A percentile compares a stretch with the other conserved stretches of the same genome.
phyloP scores from a whole-genome alignment of 2,329 filamentous ascomycete genomes.

The Chalaropsis ovoidea region DNA sequence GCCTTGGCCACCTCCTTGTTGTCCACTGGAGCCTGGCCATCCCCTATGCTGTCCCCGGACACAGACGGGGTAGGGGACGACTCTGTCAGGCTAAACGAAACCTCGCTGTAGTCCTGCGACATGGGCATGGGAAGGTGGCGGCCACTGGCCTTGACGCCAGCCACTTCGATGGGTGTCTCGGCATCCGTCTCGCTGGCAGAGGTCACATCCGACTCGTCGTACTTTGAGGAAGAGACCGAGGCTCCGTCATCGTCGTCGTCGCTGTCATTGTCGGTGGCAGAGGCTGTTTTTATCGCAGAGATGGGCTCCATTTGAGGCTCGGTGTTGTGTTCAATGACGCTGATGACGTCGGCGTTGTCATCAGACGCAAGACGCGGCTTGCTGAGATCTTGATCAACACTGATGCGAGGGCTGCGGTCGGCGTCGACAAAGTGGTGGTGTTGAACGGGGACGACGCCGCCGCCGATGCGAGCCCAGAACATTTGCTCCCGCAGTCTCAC shows the following conservation, averaged over 20 bases:
- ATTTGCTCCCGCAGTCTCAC: conserved; percentile 83
- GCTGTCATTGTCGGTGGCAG: not conserved
- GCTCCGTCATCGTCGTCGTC: conserved; percentile 10
- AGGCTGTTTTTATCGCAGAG: not conserved
- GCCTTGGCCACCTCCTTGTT: not conserved
- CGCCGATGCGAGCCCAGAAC: conserved; percentile 92
- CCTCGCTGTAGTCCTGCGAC: conserved; percentile 22
- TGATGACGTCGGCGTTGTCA: conserved; percentile 5
- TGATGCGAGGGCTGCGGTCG: conserved; percentile 31
- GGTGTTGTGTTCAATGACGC: conserved; percentile 9
- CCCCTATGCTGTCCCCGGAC: not conserved
- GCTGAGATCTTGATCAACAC: conserved; percentile 27
- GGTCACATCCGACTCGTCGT: conserved; percentile 17
- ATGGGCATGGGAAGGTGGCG: conserved; percentile 17
- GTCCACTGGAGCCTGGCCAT: not conserved
- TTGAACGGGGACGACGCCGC: conserved; percentile 66
- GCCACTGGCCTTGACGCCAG: not conserved
- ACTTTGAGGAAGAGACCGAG: conserved; percentile 12
- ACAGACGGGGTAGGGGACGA: conserved; percentile 15
- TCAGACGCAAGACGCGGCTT: conserved; percentile 9
- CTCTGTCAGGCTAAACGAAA: conserved; percentile 22
- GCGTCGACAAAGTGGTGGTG: conserved; percentile 5
- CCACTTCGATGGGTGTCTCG: conserved; percentile 18
- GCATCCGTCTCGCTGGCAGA: conserved; percentile 20
- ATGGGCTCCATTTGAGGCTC: not conserved